Evolutionary conservation across 164 flowering plant species (phyloP), one percentile per base, ranked within the genome.

Genomic region (Stephania cephalantha): DNA sequence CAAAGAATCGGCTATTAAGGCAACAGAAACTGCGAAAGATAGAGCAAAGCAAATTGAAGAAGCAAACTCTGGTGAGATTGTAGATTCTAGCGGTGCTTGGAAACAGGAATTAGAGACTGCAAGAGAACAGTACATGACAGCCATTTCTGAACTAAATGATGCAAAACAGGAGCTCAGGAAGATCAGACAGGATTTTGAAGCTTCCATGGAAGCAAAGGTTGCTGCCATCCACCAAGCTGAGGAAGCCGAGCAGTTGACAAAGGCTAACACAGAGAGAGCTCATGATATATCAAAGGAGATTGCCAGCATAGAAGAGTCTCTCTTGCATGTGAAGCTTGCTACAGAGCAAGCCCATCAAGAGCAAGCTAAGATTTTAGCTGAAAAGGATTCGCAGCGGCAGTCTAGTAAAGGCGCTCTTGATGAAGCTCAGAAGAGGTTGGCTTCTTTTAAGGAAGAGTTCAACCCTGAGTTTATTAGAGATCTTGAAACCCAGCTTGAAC

Each of bases 131-230:
- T 90, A 91, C 79, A 71, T 77, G 74, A 74, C 79, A 61, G 82
- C 78, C 30, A 73, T 87, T 30, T 31, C 87, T 63, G 97, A 91
- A 81, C 90, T 95, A 61, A 85, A 90, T 87, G 83, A 85, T 79
- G 91, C 91, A 46, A 95, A 95, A 76, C 90, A 90, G 77, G 93
- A 89, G 72, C 85, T 92, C 7, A 77, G 85, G 76, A 89, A 85
- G 76, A 77, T 89, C 35, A 88, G 84, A 46, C 96, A 89, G 78
- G 93, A 89, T 71, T 84, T 80, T 83, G 86, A 87, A 78, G 86
- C 85, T 45, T 83, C 87, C 46, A 29, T 83, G 76, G 89, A 87
- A 66, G 90, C 86, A 58, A 91, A 88, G 80, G 73, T 76, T 74
- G 30, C 84, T 73, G 92, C 98, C 6, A 73, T 83, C 61, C 85